Conservation (phyloP, 768 basidiomycete genomes). For the Zangia roseola region DNA sequence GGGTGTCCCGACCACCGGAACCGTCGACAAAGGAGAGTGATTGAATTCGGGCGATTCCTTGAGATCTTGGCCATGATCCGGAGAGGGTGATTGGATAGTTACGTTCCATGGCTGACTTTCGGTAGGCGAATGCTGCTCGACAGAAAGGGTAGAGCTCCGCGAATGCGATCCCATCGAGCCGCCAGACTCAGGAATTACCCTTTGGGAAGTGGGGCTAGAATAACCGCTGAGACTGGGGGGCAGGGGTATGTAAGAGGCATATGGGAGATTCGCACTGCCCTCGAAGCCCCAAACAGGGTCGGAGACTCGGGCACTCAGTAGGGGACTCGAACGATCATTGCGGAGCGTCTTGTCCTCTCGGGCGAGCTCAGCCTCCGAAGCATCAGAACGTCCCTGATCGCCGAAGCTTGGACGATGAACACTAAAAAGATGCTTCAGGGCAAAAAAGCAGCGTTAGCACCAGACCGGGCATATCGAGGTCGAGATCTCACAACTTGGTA, state of each 20-base stretch:
- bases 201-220: conserved; percentile 32
- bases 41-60: conserved; percentile 21
- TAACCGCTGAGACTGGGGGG: conserved; percentile 31
- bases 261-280: conserved; percentile 14
- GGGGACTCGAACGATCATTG: conserved; percentile 8
- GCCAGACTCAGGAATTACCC: conserved; percentile 11
- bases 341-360: background rate
- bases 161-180: conserved; percentile 23
- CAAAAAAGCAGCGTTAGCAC: background rate
- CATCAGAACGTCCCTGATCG: conserved; percentile 2
- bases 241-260: conserved; percentile 30
- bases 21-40: conserved; percentile 31
- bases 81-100: conserved; percentile 7
- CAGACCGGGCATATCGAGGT: background rate
- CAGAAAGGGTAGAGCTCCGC: conserved; percentile 30
- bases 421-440: conserved; percentile 27
- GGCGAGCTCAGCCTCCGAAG: background rate
- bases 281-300: conserved; percentile 27
- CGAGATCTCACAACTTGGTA: conserved; percentile 35
- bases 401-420: conserved; percentile 24
- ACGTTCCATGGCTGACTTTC: conserved; percentile 15
- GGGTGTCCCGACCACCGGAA: conserved; percentile 32
- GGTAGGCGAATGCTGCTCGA: conserved; percentile 27
- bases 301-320: conserved; percentile 8
- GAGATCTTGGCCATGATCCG: conserved; percentile 4